Base-by-base conservation (phyloP, 768 basidiomycete species). In the Suillus americanus region DNA sequence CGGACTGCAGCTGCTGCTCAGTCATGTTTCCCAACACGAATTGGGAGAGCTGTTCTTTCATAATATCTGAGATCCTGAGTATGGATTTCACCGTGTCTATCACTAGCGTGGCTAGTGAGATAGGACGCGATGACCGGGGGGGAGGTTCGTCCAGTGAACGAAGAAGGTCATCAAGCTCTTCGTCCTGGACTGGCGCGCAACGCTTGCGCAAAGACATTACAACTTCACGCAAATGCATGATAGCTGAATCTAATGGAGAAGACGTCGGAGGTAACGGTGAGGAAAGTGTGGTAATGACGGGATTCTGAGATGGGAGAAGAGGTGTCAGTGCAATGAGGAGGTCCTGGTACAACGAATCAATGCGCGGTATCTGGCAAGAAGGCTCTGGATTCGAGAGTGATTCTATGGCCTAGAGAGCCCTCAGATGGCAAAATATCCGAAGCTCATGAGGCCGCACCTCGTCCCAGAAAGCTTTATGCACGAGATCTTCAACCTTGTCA, bases 381-480 rank as follows among this genome's bases (percentile, higher is more conserved):
- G 90, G 89, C 16, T 78, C 75, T n/a, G 84, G 79, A 33, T 83
- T 83, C 3, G 87, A 87, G 8, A 92, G 79, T 1, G 81, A 72
- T 62, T 83, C 79, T 12, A 82, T 66, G 2, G 85, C 89, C 90
- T 92, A 69, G 45, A 35, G 50, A 57, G 64, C 69, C 60, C 64
- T 75, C 67, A 79, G 70, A 51, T 51, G 18, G 60, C 55, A 55
- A 10, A 50, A 63, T 62, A 38, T 50, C 56, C 59, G 13, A 55
- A 67, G 61, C 48, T 64, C 8, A 64, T 5, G 46, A 54, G 62
- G 69, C 46, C 82, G 70, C 68, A 91, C 90, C 81, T 89, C 84
- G 48, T 87, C 85, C 90, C 90, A 92, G 72, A 92, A 92, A 5
- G 88, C 89, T 57, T 77, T 79, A 71, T 89, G 87, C 14, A 85